Evolutionary conservation across 371 early-diverging fungal species (phyloP).

Genomic region (Sporodiniella umbellata): DNA sequence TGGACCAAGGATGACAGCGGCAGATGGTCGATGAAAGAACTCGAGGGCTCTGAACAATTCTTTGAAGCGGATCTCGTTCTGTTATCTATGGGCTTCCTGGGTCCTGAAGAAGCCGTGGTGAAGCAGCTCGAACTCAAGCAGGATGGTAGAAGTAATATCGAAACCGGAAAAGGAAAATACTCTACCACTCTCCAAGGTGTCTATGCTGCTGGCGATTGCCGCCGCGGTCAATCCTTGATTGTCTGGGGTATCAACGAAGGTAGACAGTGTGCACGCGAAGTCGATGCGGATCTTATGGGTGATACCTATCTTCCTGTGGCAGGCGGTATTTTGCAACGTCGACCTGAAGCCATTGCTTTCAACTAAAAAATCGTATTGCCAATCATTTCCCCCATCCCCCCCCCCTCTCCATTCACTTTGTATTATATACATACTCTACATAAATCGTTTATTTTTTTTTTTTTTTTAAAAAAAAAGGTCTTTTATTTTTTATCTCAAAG

Average conservation of each 20-base stretch:
- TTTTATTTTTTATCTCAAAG: slow-evolving; percentile 5
- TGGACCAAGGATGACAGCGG: slow-evolving; percentile 83
- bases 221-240: slow-evolving; percentile 91
- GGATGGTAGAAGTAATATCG: slow-evolving; percentile 74
- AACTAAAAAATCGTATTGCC: background rate
- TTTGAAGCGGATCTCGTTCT: slow-evolving; percentile 88
- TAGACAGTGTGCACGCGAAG: slow-evolving; percentile 90
- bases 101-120: slow-evolving; percentile 85
- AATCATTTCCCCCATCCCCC: too few relatives aligned
- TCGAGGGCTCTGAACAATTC: slow-evolving; percentile 79
- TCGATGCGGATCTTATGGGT: slow-evolving; percentile 80
- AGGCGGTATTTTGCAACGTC: slow-evolving; percentile 65
- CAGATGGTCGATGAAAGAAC: slow-evolving; percentile 87
- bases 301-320: slow-evolving; percentile 66
- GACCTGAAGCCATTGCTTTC: slow-evolving; percentile 2
- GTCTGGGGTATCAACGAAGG: slow-evolving; percentile 99
- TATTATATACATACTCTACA: too few relatives aligned
- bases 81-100: slow-evolving; percentile 95
- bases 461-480: background rate
- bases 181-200: slow-evolving; percentile 76
- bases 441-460: too few relatives aligned
- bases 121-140: slow-evolving; percentile 77
- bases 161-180: slow-evolving; percentile 78
- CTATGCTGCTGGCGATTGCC: slow-evolving; percentile 96
- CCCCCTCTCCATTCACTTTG: too few relatives aligned